Conservation (phyloP, 768 basidiomycete species). For the Tephrocybe sp. region DNA sequence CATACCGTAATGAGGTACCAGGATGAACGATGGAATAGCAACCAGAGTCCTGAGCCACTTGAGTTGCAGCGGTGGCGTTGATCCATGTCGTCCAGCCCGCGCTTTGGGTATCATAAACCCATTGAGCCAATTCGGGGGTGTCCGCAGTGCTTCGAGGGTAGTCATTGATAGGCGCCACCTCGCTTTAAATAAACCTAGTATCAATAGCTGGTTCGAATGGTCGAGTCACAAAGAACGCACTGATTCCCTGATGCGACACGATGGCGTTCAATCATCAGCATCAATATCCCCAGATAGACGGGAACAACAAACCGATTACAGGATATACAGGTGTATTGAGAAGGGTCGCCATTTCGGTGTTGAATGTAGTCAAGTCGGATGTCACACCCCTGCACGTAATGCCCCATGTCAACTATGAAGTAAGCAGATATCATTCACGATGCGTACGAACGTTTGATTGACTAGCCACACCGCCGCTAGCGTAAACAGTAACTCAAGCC, state of each 20-base stretch:
- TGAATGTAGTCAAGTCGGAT: conserved; percentile 44
- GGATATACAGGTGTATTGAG: conserved; percentile 47
- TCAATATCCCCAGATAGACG: not conserved
- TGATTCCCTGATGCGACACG: conserved; percentile 50
- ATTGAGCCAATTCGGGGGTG: conserved; percentile 41
- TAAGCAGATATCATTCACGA: not conserved
- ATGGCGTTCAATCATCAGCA: not conserved
- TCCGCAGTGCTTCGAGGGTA: conserved; percentile 52
- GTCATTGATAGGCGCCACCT: conserved; percentile 55
- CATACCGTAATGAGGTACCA: conserved; percentile 15
- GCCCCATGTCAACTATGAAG: not conserved
- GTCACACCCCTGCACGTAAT: conserved; percentile 38
- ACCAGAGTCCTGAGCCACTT: conserved; percentile 50
- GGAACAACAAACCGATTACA: conserved; percentile 39
- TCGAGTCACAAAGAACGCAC: conserved; percentile 34
- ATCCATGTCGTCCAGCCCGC: conserved; percentile 53
- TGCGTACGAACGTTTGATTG: conserved; percentile 35
- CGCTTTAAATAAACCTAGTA: conserved; percentile 32
- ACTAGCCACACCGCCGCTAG: conserved; percentile 53
- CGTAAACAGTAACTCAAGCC: not conserved
- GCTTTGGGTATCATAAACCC: conserved; percentile 56
- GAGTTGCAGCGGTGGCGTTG: conserved; percentile 36
- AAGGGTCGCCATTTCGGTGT: conserved; percentile 40
- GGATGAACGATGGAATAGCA: conserved; percentile 52
- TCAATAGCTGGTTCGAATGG: not conserved